Base-by-base conservation (phyloP, 2,329 filamentous ascomycete species). In the Ophiosphaerella herpotricha region DNA sequence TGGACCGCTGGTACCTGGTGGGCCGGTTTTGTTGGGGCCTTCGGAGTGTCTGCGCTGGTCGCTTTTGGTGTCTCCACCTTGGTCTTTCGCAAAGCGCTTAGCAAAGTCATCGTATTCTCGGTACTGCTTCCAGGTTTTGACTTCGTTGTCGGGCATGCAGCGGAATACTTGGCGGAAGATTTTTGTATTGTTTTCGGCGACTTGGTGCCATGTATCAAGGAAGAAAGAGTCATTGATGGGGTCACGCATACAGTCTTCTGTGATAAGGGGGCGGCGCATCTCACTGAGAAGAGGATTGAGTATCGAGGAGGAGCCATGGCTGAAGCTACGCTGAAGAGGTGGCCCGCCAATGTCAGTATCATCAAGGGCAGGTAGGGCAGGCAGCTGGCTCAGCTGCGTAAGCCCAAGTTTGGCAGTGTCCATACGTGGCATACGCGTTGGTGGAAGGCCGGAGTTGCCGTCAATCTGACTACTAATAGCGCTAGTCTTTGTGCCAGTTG, bases 101-200 rank as follows among this genome's bases (percentile, higher is more conserved):
- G 82, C 81, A 70, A 97, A 97, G 4, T 85, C 82, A 46, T 84
- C 81, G 67, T 89, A 96, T 59, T 95, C 88, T 56, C 90, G 88
- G 74, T 99, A 99, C 57, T 96, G 89, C 59, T 89, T 86, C 94
- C 94, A 99, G 37, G 89, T 93, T 57, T 85, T 87, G 23, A 96
- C 94, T 67, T 97, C 91, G 43, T 87, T 97, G 71, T 99, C 94
- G 1, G 94, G 94, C 89, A 96, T 95, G 74, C 92, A 97, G 39
- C 92, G 86, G 78, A 99, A 99, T 7, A 99, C 93, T 54, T 89
- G 85, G 29, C 94, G 88, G 76, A 90, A 99, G 40, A 99, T 83
- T 69, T 91, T 93, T 3, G 94, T 99, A 71, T 99, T 99, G 77
- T 97, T 97, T 56, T 89, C 86, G 1, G 94, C 94, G 45, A 91